Conservation (phyloP, 1,284 basidiomycete genomes). For the Pseudozyma tsukubaensis region DNA sequence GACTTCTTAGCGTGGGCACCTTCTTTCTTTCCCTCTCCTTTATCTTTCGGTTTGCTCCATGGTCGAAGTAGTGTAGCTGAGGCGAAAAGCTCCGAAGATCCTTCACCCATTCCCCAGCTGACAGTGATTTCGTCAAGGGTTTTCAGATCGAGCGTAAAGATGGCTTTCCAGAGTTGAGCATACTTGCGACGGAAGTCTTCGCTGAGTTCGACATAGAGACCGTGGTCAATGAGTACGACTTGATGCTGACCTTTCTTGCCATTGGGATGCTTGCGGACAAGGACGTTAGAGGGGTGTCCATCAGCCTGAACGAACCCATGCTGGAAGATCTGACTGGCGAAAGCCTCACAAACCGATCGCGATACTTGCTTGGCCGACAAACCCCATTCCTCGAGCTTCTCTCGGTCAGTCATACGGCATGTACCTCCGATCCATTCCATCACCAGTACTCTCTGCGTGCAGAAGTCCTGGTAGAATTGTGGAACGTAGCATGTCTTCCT, state of each 20-base stretch:
- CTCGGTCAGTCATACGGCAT: slow-evolving; percentile 57
- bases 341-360: slow-evolving; percentile 56
- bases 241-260: slow-evolving; percentile 56
- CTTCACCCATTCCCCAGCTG: slow-evolving; percentile 62
- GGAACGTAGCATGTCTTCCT: slow-evolving; percentile 60
- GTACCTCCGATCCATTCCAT: slow-evolving; percentile 62
- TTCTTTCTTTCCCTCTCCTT: slow-evolving; percentile 15
- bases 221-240: slow-evolving; percentile 63
- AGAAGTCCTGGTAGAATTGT: slow-evolving; percentile 44
- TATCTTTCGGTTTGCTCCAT: slow-evolving; percentile 54
- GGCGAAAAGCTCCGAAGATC: slow-evolving; percentile 57
- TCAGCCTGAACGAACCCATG: slow-evolving; percentile 63
- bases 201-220: slow-evolving; percentile 57
- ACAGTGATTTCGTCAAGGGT: slow-evolving; percentile 54
- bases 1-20: slow-evolving; percentile 39
- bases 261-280: slow-evolving; percentile 59
- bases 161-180: slow-evolving; percentile 61
- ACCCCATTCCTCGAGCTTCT: slow-evolving; percentile 54
- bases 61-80: slow-evolving; percentile 59
- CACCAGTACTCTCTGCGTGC: slow-evolving; percentile 50
- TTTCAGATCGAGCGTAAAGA: slow-evolving; percentile 57
- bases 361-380: slow-evolving; percentile 53
- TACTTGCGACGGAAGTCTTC: slow-evolving; percentile 60
- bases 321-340: slow-evolving; percentile 63
- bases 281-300: slow-evolving; percentile 58